phyloP scores from a whole-genome alignment of 1,284 basidiomycete species.

The Ustilago cynodontis region DNA sequence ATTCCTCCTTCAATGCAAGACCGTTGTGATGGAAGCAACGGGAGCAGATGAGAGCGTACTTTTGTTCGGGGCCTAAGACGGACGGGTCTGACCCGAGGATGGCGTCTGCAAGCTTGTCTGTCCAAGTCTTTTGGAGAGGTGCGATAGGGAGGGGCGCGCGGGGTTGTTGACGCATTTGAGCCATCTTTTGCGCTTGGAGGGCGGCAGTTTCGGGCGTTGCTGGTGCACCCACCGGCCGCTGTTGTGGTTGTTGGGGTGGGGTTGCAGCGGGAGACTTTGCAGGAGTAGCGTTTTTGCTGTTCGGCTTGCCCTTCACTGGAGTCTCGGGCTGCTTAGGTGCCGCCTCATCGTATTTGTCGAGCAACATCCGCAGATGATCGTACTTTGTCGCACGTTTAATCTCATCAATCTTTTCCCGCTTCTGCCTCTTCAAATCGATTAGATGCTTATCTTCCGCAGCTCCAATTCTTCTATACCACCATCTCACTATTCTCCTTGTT shows the following conservation, averaged over 20 bases:
- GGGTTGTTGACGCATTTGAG: slow-evolving; percentile 45
- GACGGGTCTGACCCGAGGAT: slow-evolving; percentile 70
- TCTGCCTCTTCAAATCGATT: slow-evolving; percentile 80
- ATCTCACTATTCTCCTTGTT: slow-evolving; percentile 83
- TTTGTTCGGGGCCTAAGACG: slow-evolving; percentile 69
- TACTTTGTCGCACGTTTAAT: slow-evolving; percentile 98
- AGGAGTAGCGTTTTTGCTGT: slow-evolving; percentile 19
- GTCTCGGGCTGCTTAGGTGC: slow-evolving; percentile 56
- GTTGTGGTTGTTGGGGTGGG: slow-evolving; percentile 11
- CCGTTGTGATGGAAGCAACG: slow-evolving; percentile 95
- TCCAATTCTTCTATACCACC: slow-evolving; percentile 87
- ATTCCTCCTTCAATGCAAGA: slow-evolving; percentile 86
- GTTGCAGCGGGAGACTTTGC: slow-evolving; percentile 18
- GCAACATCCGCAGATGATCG: slow-evolving; percentile 87
- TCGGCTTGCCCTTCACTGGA: slow-evolving; percentile 24
- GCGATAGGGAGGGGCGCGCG: slow-evolving; percentile 7
- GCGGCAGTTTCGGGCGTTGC: slow-evolving; percentile 37
- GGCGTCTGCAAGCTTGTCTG: slow-evolving; percentile 71
- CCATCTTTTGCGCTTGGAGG: slow-evolving; percentile 47
- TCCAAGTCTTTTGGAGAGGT: slow-evolving; percentile 52
- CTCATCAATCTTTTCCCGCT: slow-evolving; percentile 89
- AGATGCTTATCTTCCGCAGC: slow-evolving; percentile 87
- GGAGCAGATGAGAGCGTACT: slow-evolving; percentile 92
- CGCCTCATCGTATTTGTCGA: slow-evolving; percentile 88
- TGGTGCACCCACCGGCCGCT: slow-evolving; percentile 11